A percentile compares a stretch with the other conserved stretches of the same genome.
These are phyloP conservation scores for Eucalyptus pumila DNA, from an alignment of 345 rosid genomes.

Conservation along the genomic window DNA sequence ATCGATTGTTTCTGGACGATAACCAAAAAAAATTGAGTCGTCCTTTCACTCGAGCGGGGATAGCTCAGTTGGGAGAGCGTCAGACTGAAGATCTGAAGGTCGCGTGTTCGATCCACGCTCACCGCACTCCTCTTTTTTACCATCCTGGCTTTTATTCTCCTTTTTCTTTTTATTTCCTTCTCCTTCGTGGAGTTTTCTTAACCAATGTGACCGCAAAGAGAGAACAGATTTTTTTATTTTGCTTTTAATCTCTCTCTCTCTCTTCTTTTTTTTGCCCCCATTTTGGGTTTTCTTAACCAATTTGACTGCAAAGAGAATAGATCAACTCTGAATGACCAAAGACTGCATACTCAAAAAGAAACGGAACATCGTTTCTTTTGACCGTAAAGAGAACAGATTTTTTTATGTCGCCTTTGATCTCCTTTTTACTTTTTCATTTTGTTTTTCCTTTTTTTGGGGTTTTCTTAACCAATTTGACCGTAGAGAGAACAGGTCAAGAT, in stretches of 20 bases:
- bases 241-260: neutral
- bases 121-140: constrained; percentile 18
- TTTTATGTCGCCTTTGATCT: neutral
- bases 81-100: constrained; percentile 97
- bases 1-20: neutral
- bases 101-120: constrained; percentile 91
- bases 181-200: neutral
- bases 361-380: neutral
- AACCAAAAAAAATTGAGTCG: accelerated
- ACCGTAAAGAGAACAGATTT: neutral
- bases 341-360: neutral
- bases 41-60: constrained; percentile 19
- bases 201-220: neutral
- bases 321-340: neutral
- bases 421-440: neutral
- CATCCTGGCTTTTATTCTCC: neutral
- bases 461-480: neutral
- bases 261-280: no score
- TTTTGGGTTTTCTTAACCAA: neutral
- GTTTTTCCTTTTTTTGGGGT: neutral
- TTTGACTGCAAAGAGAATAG: neutral
- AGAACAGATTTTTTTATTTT: neutral
- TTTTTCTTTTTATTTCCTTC: neutral
- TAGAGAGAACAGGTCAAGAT: neutral
- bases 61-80: constrained; percentile 97